A percentile compares a stretch with the other conserved stretches of the same genome.
Conservation (phyloP, 805 yeast species). For the Kuraishia hungarica region DNA sequence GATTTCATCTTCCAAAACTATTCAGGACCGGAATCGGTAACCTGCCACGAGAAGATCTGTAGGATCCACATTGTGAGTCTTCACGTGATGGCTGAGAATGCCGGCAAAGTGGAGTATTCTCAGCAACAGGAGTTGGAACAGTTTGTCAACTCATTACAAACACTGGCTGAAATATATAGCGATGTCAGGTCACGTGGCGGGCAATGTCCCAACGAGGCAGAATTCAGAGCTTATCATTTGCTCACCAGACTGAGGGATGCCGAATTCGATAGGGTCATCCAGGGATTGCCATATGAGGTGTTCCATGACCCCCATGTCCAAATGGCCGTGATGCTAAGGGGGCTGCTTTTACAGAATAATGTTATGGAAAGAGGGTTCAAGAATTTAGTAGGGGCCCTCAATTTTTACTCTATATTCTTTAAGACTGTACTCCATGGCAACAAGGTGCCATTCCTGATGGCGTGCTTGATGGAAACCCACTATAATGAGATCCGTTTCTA, state of each 20-base stretch:
- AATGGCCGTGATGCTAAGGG: constrained; percentile 63
- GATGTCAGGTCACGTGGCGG: constrained; percentile 70
- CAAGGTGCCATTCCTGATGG: constrained; percentile 54
- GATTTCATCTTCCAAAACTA: constrained; percentile 95
- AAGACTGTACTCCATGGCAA: constrained; percentile 32
- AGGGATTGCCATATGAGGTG: constrained; percentile 52
- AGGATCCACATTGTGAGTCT: constrained; percentile 76
- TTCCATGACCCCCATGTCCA: constrained; percentile 51
- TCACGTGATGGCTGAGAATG: constrained; percentile 75
- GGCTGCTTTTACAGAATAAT: constrained; percentile 55
- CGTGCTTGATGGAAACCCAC: constrained; percentile 72
- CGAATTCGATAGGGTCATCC: constrained; percentile 71
- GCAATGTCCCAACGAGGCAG: constrained; percentile 76
- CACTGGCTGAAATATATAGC: constrained; percentile 78
- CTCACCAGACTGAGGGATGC: constrained; percentile 76
- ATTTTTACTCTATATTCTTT: constrained; percentile 60
- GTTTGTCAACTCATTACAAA: constrained; percentile 82
- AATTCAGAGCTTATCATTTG: constrained; percentile 82
- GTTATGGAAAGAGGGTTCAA: constrained; percentile 44
- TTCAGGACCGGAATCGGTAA: constrained; percentile 88
- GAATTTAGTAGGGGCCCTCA: constrained; percentile 47
- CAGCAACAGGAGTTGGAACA: constrained; percentile 96
- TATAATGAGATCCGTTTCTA: constrained; percentile 72
- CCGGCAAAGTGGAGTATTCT: constrained; percentile 59
- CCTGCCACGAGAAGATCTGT: constrained; percentile 86